A percentile compares a stretch with the other conserved stretches of the same genome.
phyloP scores from a whole-genome alignment of 140 eudicot genomes.

The Bidens hawaiensis region DNA sequence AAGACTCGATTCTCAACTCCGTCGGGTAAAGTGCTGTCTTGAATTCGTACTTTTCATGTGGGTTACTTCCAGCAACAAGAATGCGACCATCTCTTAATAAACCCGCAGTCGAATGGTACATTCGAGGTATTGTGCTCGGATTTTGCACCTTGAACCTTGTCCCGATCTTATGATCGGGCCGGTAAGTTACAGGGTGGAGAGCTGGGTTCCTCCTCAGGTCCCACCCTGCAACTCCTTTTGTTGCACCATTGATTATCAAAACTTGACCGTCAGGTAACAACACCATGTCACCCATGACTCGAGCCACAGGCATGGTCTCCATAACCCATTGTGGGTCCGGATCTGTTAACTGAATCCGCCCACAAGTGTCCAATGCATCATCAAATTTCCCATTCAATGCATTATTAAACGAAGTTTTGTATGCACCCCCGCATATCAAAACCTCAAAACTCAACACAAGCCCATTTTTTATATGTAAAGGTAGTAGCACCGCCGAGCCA shows the following conservation, averaged over 20 bases:
- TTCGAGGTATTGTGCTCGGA: constrained; percentile 33
- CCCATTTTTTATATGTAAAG: neutral
- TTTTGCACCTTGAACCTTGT: constrained; percentile 45
- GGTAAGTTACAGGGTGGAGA: constrained; percentile 47
- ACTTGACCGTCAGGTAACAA: constrained; percentile 54
- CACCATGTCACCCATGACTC: constrained; percentile 82
- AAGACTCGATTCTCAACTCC: constrained; percentile 54
- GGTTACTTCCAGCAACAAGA: constrained; percentile 64
- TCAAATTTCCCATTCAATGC: constrained; percentile 13
- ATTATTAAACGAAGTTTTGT: neutral
- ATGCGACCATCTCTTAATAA: constrained; percentile 51
- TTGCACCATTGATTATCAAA: constrained; percentile 57
- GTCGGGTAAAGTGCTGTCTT: constrained; percentile 42
- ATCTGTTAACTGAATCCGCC: constrained; percentile 47
- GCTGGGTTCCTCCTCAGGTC: constrained; percentile 49
- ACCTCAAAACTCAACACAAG: neutral
- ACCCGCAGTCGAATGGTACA: constrained; percentile 56
- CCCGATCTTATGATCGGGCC: constrained; percentile 32
- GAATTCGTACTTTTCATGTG: constrained; percentile 37
- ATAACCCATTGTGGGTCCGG: constrained; percentile 48
- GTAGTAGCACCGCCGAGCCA: constrained; percentile 3
- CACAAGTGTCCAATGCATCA: constrained; percentile 29
- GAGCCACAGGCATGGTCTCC: constrained; percentile 68
- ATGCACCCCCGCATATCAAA: constrained; percentile 2
- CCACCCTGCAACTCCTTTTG: constrained; percentile 60